Evolutionary conservation across 2,329 filamentous ascomycete species (phyloP).

Genomic region (Aspergillus sp.): DNA sequence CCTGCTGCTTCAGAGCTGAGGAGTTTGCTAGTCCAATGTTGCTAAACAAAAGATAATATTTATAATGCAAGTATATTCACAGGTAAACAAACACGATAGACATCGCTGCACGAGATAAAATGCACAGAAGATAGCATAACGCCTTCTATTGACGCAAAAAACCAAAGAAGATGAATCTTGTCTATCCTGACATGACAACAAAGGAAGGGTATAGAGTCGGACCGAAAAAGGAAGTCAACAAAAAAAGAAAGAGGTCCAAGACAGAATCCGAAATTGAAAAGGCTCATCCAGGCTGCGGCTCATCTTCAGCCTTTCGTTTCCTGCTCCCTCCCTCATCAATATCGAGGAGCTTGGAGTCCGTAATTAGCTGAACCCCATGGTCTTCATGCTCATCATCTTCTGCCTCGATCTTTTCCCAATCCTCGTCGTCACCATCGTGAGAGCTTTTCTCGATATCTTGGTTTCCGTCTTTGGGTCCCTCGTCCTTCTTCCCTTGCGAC

Average conservation of each 20-base stretch:
- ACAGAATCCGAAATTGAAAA: conserved; percentile 3
- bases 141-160: too few relatives aligned
- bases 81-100: too few relatives aligned
- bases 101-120: too few relatives aligned
- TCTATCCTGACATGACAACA: too few relatives aligned
- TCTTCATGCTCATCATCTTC: conserved; percentile 28
- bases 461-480: background rate
- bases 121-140: too few relatives aligned
- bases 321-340: conserved; percentile 12
- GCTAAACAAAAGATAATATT: too few relatives aligned
- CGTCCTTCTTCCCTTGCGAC: background rate
- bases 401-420: conserved; percentile 36
- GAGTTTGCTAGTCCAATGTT: too few relatives aligned
- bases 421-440: conserved; percentile 31
- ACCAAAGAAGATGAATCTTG: too few relatives aligned
- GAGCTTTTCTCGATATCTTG: conserved; percentile 3
- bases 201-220: background rate
- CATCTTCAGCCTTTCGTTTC: conserved; percentile 27
- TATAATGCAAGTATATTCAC: too few relatives aligned
- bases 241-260: conserved; percentile 6
- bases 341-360: conserved; percentile 26
- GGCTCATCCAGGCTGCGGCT: conserved; percentile 12
- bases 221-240: background rate
- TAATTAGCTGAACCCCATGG: conserved; percentile 23
- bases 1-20: too few relatives aligned